Conservation (phyloP, 495 filamentous ascomycete species). For the Neurospora tetraspora region DNA sequence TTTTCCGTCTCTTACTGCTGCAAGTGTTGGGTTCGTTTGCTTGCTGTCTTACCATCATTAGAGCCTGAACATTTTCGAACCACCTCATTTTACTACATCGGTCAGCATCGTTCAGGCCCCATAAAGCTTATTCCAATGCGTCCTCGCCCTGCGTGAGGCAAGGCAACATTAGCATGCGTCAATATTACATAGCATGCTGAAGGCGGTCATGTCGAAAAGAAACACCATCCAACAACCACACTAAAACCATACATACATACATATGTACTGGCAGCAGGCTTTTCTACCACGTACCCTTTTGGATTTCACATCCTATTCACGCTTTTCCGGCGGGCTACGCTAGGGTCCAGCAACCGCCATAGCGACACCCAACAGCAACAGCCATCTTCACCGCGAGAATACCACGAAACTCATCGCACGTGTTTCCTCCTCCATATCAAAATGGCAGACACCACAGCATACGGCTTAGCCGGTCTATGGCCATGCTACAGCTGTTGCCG, state of each 20-base stretch:
- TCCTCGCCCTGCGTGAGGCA: neutral
- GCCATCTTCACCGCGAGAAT: neutral
- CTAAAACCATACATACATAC: neutral
- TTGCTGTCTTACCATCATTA: neutral
- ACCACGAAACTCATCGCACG: neutral
- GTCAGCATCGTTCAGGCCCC: neutral
- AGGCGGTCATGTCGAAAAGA: neutral
- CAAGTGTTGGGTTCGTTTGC: neutral
- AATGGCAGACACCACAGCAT: neutral
- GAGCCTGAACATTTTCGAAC: neutral
- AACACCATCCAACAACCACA: neutral
- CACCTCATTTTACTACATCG: neutral
- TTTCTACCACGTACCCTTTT: neutral
- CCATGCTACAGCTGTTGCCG: constrained; percentile 24
- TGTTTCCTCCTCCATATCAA: neutral
- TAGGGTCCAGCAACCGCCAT: neutral
- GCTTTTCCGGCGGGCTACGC: neutral
- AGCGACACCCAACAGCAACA: neutral
- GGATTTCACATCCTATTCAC: neutral
- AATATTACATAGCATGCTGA: neutral
- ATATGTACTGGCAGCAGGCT: neutral
- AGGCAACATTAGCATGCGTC: neutral
- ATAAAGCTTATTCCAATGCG: neutral
- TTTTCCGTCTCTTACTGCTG: neutral
- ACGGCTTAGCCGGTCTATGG: constrained; percentile 9